Percentiles rank a stretch among this genome's conserved stretches.
These are phyloP conservation scores for Phlyctochytrium arcticum DNA, from an alignment of 192 early-diverging fungal genomes.

Conservation along the genomic window DNA sequence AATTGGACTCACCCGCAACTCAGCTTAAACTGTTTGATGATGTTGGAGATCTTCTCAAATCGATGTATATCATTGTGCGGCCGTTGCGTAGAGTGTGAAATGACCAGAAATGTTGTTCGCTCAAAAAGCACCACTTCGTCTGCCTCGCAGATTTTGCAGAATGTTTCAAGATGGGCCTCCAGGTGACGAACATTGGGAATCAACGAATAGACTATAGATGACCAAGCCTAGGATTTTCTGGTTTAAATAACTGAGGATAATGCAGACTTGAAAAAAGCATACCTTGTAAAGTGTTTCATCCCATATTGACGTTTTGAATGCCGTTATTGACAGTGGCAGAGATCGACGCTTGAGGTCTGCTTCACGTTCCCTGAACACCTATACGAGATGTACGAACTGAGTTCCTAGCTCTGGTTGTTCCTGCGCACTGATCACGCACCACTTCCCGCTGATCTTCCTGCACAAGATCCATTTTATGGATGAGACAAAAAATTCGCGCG, in stretches of 20 bases:
- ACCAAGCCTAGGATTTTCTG: constrained; percentile 83
- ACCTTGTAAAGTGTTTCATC: constrained; percentile 88
- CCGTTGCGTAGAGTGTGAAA: constrained; percentile 67
- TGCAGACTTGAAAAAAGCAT: not conserved
- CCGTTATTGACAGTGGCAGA: constrained; percentile 61
- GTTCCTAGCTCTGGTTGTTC: no score
- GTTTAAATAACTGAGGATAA: constrained; percentile 2
- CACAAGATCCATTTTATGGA: constrained; percentile 98
- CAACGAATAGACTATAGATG: constrained; percentile 89
- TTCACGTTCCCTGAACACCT: constrained; percentile 66
- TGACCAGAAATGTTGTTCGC: constrained; percentile 90
- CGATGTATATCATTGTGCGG: constrained; percentile 68
- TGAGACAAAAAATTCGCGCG: constrained; percentile 90
- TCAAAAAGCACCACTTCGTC: constrained; percentile 96
- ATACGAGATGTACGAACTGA: no score
- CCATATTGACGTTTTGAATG: constrained; percentile 86
- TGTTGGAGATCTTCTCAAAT: constrained; percentile 87
- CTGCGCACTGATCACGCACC: constrained; percentile 40
- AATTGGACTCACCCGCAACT: constrained; percentile 32
- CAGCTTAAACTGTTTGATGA: constrained; percentile 89
- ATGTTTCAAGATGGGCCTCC: constrained; percentile 73
- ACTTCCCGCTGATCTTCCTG: constrained; percentile 65
- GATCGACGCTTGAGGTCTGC: constrained; percentile 65
- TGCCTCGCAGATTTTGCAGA: constrained; percentile 82
- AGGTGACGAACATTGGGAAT: constrained; percentile 88